Evolutionary conservation across 2,329 filamentous ascomycete species (phyloP), one percentile per base, ranked within the genome.

Genomic region (Chaetomiaceae sp.): DNA sequence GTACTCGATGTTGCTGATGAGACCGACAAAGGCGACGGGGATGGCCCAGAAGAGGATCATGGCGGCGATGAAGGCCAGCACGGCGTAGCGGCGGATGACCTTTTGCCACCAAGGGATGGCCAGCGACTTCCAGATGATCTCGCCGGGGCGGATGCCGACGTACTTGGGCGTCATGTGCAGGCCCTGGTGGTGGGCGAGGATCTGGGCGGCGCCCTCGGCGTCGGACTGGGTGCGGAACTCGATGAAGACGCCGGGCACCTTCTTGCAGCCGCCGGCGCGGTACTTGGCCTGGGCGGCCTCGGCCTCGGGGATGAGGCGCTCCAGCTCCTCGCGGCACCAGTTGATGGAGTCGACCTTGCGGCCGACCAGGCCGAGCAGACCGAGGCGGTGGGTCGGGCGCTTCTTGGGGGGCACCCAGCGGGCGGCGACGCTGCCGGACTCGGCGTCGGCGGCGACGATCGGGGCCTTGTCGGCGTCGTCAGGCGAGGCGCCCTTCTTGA

Each of bases 281-380:
- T 92, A 87, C 43, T 78, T 75, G 35, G 74, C 76, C 66, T 93
- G 88, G 20, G 82, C 76, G 37, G 79, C 74, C 44, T 86, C 78
- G 25, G 89, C 84, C 54, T 87, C 77, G 0, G 87, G 85, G 46
- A 86, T 84, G 39, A 95, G 79, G 43, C 83, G 82, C 57, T 85
- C 80, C 46, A 96, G 81, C 67, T 95, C 86, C 1, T 77, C 74
- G 45, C 93, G 86, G 56, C 83, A 87, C 86, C 87, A 96, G 55
- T 92, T 83, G 67, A 99, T 96, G 0, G 90, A 93, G 70, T 99
- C 93, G 14, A 96, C 91, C 67, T 95, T 93, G 65, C 89, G 85
- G 59, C 90, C 87, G 58, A 91, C 79, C 41, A 87, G 75, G 14
- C 79, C 80, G 19, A 93, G 67, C 5, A 78, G 75, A 65, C 86